A percentile compares a stretch with the other conserved stretches of the same genome.
phyloP scores from a whole-genome alignment of 768 basidiomycete species.

The Russula griseocarnosa region DNA sequence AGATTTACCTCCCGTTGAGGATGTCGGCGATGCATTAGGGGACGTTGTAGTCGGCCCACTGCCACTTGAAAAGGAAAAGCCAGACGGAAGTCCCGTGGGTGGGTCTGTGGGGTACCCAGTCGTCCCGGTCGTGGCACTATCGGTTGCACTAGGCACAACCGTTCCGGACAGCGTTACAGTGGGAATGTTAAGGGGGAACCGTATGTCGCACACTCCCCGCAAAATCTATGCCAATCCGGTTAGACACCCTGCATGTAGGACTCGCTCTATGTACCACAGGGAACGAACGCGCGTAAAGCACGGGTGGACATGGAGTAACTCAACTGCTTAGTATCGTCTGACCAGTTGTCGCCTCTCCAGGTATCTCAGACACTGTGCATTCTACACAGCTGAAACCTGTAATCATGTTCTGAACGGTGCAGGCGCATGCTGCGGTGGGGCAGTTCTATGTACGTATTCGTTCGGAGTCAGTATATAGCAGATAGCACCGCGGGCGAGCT shows the following conservation, averaged over 20 bases:
- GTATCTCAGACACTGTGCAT: not conserved
- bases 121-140: too few species aligned
- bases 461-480: not conserved
- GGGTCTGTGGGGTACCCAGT: too few species aligned
- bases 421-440: not conserved
- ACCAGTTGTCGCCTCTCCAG: not conserved
- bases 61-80: too few species aligned
- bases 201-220: not conserved
- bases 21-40: too few species aligned
- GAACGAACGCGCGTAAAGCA: too few species aligned
- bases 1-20: too few species aligned
- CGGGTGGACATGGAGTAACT: not conserved
- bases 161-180: not conserved
- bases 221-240: too few species aligned
- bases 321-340: not conserved
- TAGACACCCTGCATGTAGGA: not conserved
- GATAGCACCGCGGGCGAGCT: too few species aligned
- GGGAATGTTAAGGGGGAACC: not conserved
- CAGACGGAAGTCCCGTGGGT: too few species aligned
- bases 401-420: constrained; percentile 2
- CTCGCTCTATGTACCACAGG: not conserved
- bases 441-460: not conserved
- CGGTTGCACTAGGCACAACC: too few species aligned
- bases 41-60: too few species aligned
- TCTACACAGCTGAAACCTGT: not conserved